Evolutionary conservation across 306 rosid genomes (phyloP), one percentile per base, ranked within the genome.

Genomic region (Acacia crassicarpa): DNA sequence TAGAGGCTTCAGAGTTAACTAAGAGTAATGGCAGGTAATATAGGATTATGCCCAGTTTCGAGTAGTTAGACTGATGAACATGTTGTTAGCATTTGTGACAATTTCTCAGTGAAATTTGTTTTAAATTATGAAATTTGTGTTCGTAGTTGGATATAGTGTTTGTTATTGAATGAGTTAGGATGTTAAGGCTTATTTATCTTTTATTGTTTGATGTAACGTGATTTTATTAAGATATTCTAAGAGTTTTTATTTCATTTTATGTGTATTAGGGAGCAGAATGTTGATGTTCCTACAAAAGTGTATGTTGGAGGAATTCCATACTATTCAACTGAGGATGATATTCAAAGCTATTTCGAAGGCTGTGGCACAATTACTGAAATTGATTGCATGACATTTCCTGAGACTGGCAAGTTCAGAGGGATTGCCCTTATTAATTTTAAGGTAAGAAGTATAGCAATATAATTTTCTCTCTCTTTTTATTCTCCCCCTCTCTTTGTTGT

Each of bases 231-330:
- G 8, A 20, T 61, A 71, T 45, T 72, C 74, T 69, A n/a, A 62
- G 40, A 11, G 15, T 73, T n/a, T 79, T 38, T 59, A 53, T 87
- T 58, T 56, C 78, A 48, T 32, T 45, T 80, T 69, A 68, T 85
- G 19, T 86, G 19, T 87, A 23, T 79, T 84, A 91, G 98, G 72
- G 91, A 86, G 80, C 85, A 59, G 20, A 83, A 27, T 67, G 92
- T 48, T 44, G 87, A 77, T 74, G 89, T 67, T 82, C 74, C 81
- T 44, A 84, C 92, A n/a, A 93, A 93, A 87, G 91, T 95, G 51
- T 95, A 95, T 83, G 98, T 85, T 72, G 99, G 98, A 79, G 99
- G 99, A 61, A 93, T 95, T 84, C 99, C 99, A 66, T 95, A 81
- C 86, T 95, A 95, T 87, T 95, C 99, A 4, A 90, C 89, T 0